phyloP scores from a whole-genome alignment of 495 filamentous ascomycete genomes.

The Daldinia childiae region DNA sequence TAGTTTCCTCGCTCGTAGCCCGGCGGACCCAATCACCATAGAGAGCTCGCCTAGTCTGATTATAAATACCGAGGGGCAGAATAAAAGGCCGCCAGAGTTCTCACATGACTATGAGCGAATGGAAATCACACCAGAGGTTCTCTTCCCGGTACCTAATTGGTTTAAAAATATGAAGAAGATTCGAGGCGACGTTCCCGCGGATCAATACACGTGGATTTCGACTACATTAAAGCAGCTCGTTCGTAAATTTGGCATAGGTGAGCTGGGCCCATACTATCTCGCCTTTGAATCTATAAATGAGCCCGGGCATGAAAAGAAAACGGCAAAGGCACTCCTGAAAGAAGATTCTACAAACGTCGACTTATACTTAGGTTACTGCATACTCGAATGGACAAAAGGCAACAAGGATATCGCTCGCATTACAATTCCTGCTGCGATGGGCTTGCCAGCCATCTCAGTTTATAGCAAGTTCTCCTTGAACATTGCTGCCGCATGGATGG shows the following conservation, averaged over 20 bases:
- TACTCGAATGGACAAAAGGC: conserved; percentile 71
- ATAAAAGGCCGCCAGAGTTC: conserved; percentile 49
- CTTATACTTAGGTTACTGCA: conserved; percentile 81
- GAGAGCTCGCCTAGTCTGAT: conserved; percentile 12
- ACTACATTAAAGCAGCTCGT: conserved; percentile 67
- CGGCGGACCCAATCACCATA: conserved; percentile 16
- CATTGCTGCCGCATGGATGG: conserved; percentile 67
- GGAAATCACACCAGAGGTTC: conserved; percentile 47
- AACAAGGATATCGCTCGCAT: conserved; percentile 65
- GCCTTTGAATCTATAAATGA: conserved; percentile 72
- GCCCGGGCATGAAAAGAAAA: conserved; percentile 67
- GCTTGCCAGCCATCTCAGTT: conserved; percentile 22
- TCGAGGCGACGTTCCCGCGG: conserved; percentile 24
- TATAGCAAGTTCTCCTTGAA: conserved; percentile 26
- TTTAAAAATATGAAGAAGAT: conserved; percentile 51
- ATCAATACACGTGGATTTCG: conserved; percentile 59
- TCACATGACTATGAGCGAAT: conserved; percentile 47
- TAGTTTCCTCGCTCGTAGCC: conserved; percentile 47
- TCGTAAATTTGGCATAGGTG: conserved; percentile 51
- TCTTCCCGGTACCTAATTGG: conserved; percentile 51
- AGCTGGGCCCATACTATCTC: conserved; percentile 75
- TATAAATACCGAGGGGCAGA: conserved; percentile 37
- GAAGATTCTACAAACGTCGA: conserved; percentile 68
- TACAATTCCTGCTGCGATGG: conserved; percentile 66
- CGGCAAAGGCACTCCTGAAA: conserved; percentile 77